Conservation (phyloP, 208 protist genomes). For the Trypanosoma grayi region DNA sequence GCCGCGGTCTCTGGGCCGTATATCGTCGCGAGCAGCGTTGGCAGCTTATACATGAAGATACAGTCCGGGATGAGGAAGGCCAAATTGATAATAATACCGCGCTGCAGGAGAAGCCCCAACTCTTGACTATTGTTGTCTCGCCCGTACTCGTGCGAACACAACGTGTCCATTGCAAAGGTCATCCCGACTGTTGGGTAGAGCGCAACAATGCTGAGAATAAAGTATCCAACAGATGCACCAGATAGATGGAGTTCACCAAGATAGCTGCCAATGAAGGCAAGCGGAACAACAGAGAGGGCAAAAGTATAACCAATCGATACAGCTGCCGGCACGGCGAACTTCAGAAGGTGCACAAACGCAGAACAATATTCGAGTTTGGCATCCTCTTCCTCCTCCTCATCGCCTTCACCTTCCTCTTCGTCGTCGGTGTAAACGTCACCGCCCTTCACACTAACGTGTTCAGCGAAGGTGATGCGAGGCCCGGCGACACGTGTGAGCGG, state of each 20-base stretch:
- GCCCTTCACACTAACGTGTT: background rate
- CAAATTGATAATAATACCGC: conserved; percentile 71
- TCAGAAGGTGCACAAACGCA: conserved; percentile 53
- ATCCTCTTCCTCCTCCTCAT: conserved; percentile 42
- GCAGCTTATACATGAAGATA: conserved; percentile 47
- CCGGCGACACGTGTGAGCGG: no score
- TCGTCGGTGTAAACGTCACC: conserved; percentile 10
- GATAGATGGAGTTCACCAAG: conserved; percentile 61
- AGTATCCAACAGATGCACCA: conserved; percentile 82
- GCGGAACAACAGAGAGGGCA: conserved; percentile 66
- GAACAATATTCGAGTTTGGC: conserved; percentile 36
- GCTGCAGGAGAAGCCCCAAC: conserved; percentile 74
- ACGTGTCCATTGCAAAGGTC: conserved; percentile 82
- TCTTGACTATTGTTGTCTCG: conserved; percentile 65
- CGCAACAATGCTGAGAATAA: conserved; percentile 64
- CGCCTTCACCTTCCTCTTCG: conserved; percentile 19
- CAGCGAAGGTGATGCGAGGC: conserved; percentile 8
- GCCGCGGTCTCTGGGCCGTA: conserved; percentile 54
- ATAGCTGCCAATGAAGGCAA: conserved; percentile 76
- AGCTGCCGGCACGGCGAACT: conserved; percentile 59
- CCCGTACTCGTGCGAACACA: conserved; percentile 84
- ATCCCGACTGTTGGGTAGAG: conserved; percentile 78
- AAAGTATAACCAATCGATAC: conserved; percentile 81
- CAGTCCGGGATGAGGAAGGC: conserved; percentile 57
- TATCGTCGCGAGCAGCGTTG: conserved; percentile 39